Evolutionary conservation across 225 moss, liverwort and hornwort genomes (phyloP), one percentile per base, ranked within the genome.

Genomic region (Thuidium tamariscinum): DNA sequence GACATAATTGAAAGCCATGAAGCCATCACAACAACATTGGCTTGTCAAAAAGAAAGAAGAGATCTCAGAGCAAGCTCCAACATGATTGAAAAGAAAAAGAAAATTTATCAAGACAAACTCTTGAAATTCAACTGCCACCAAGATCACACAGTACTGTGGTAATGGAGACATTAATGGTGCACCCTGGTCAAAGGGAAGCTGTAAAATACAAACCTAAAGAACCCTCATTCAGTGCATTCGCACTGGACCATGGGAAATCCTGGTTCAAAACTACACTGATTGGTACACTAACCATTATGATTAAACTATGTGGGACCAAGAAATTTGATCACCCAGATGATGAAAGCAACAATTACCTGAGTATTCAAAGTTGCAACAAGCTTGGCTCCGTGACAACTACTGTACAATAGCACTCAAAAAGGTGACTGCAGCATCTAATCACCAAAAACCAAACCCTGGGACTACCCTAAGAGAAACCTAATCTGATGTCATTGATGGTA

Each of bases 331-430:
- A 86, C 70, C 64, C 62, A 72, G 51, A 88, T 44, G 52, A 77
- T 57, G n/a, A 82, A 71, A 85, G 80, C 84, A 73, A 83, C 54
- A 79, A 72, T 79, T 71, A 81, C 79, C 86, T 83, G 56, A 81
- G 62, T 81, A 79, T 80, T 77, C 62, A 66, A 88, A 86, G 87
- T 85, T 87, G 82, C 59, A 70, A 88, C 86, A 91, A 86, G 85
- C 85, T 70, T 87, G 81, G 86, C 89, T 81, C 77, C 74, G 84
- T 79, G 41, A 90, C 80, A 70, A 87, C 90, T 90, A 90, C 85
- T 89, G 79, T 91, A 91, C 93, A 93, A 82, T 65, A 88, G 84
- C 72, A 88, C 54, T 83, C 65, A 49, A 81, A 68, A 82, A 82
- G 65, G 86, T 63, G 84, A 77, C 80, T 81, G 74, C 61, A 56